Percentiles rank a stretch among this genome's conserved stretches.
These are phyloP conservation scores for Candida glucosophila DNA, from an alignment of 1,139 yeast species.

Conservation along the genomic window DNA sequence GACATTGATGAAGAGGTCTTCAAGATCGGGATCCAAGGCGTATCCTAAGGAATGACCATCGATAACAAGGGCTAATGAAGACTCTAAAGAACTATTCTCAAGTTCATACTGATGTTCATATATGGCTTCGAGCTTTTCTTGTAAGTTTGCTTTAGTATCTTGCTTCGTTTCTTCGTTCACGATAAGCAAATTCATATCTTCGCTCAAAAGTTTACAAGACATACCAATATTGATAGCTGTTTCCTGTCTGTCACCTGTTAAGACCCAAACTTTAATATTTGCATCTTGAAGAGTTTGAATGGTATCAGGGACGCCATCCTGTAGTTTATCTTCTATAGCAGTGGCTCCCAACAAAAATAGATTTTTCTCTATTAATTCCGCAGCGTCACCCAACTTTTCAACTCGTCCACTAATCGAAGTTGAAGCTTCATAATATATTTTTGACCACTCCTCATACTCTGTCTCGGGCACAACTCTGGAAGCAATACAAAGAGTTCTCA, in stretches of 20 bases:
- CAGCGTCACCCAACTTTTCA: conserved; percentile 60
- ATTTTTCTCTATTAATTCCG: conserved; percentile 73
- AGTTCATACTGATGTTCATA: conserved; percentile 57
- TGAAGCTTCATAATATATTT: conserved; percentile 66
- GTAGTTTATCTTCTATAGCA: conserved; percentile 95
- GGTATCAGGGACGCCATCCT: conserved; percentile 97
- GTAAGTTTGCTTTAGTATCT: conserved; percentile 62
- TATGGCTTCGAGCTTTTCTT: conserved; percentile 71
- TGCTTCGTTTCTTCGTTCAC: conserved; percentile 79
- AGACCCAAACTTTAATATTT: conserved; percentile 94
- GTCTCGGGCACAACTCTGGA: conserved; percentile 70
- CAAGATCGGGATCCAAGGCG: conserved; percentile 78
- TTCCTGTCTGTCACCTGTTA: conserved; percentile 97
- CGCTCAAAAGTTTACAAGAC: conserved; percentile 90
- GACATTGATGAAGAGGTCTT: conserved; percentile 67
- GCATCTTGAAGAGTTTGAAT: conserved; percentile 92
- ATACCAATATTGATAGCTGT: conserved; percentile 99
- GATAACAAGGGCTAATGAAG: conserved; percentile 76
- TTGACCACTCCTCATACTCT: conserved; percentile 66
- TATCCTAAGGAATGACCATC: conserved; percentile 86
- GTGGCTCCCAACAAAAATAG: conserved; percentile 88
- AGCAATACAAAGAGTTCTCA: conserved; percentile 91
- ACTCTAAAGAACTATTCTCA: conserved; percentile 50
- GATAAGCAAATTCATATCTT: conserved; percentile 89
- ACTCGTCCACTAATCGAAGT: conserved; percentile 71